Evolutionary conservation across 1,284 basidiomycete genomes (phyloP).

Genomic region (Marasmius oreades): DNA sequence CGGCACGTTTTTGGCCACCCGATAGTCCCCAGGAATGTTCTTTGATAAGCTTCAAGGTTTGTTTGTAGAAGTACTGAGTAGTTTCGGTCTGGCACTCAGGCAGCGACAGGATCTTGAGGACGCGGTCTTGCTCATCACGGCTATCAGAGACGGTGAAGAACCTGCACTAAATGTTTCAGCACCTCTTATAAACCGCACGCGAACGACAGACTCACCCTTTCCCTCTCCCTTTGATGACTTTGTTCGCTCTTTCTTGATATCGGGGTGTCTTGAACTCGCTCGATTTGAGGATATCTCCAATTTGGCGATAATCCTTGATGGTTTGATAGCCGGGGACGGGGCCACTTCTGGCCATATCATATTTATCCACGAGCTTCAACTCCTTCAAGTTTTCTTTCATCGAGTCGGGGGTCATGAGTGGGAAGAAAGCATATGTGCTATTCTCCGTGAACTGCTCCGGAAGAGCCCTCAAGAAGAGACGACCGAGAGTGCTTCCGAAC

Average conservation of each 20-base stretch:
- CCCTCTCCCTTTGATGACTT: constrained; percentile 54
- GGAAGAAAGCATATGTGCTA: constrained; percentile 82
- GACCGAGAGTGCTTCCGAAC: constrained; percentile 66
- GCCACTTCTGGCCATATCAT: constrained; percentile 48
- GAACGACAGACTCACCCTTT: constrained; percentile 43
- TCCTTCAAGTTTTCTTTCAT: constrained; percentile 61
- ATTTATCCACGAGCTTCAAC: constrained; percentile 48
- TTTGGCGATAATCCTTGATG: constrained; percentile 47
- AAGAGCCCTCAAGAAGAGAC: constrained; percentile 69
- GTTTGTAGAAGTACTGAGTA: constrained; percentile 57
- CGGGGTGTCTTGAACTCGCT: constrained; percentile 40
- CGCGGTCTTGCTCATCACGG: constrained; percentile 42
- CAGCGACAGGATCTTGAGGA: constrained; percentile 45
- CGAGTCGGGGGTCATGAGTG: constrained; percentile 71
- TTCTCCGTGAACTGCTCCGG: constrained; percentile 67
- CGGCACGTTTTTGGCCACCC: constrained; percentile 57
- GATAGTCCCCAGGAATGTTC: constrained; percentile 51
- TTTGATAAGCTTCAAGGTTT: constrained; percentile 54
- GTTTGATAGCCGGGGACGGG: constrained; percentile 22
- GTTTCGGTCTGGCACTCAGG: constrained; percentile 47
- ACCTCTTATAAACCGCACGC: background rate
- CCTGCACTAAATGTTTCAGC: constrained; percentile 22
- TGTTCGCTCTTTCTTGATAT: constrained; percentile 45
- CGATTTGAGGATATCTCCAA: constrained; percentile 50
- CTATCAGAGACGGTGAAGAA: constrained; percentile 53